Percentiles rank a stretch among this genome's conserved stretches.
Evolutionary conservation across 108 stramenopile genomes (phyloP).

Genomic region (Fistulifera solaris): DNA sequence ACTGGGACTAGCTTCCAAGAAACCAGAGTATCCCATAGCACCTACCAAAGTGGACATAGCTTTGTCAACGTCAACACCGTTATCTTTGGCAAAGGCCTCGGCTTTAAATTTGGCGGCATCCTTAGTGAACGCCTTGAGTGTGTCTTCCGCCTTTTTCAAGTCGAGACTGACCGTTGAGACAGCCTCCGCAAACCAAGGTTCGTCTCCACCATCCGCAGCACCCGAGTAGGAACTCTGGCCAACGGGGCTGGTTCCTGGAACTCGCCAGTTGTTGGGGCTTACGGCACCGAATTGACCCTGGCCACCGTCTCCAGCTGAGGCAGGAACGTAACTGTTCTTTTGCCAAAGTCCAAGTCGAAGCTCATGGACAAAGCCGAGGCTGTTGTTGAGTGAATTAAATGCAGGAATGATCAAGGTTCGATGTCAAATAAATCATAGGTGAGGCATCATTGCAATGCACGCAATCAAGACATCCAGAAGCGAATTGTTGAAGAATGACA

Average conservation of each 20-base stretch:
- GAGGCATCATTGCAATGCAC: not conserved
- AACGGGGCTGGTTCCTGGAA: conserved; percentile 81
- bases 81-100: conserved; percentile 61
- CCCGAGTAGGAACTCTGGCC: conserved; percentile 72
- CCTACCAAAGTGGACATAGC: conserved; percentile 71
- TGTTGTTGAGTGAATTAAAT: not conserved
- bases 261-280: conserved; percentile 83
- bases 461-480: too few species aligned
- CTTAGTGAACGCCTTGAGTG: conserved; percentile 86
- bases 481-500: not conserved
- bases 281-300: conserved; percentile 86
- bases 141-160: conserved; percentile 75
- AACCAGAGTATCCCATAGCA: conserved; percentile 72
- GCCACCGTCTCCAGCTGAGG: conserved; percentile 68
- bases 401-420: too few species aligned
- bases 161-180: conserved; percentile 84
- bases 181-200: conserved; percentile 90
- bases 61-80: conserved; percentile 38
- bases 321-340: conserved; percentile 79
- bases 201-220: conserved; percentile 82
- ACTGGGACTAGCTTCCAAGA: conserved; percentile 64
- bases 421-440: too few species aligned
- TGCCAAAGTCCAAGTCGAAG: conserved; percentile 77
- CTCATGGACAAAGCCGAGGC: conserved; percentile 30
- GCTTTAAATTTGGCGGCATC: conserved; percentile 85